Evolutionary conservation across 2,329 filamentous ascomycete species (phyloP).

Genomic region (Pseudocercospora vitis): DNA sequence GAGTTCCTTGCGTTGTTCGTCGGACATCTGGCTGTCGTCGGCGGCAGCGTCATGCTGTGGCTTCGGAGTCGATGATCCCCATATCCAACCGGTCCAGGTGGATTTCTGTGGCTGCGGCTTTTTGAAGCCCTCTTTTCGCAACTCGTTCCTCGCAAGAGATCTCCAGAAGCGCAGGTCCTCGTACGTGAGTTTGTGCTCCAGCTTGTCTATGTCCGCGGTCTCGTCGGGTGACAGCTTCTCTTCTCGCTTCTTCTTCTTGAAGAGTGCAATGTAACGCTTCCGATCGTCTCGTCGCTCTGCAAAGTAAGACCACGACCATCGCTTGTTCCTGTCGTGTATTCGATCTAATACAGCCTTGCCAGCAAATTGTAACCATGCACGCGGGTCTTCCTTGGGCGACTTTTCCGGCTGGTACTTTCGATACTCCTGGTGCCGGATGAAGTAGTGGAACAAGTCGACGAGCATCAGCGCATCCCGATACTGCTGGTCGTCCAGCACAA

Average conservation of each 20-base stretch:
- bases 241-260: constrained; percentile 85
- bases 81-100: constrained; percentile 89
- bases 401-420: constrained; percentile 87
- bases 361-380: constrained; percentile 90
- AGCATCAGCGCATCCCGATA: constrained; percentile 98
- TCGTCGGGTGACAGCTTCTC: constrained; percentile 68
- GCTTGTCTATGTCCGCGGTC: constrained; percentile 65
- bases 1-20: constrained; percentile 92
- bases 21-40: constrained; percentile 84
- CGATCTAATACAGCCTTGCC: constrained; percentile 85
- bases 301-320: constrained; percentile 97
- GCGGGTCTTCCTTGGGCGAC: constrained; percentile 81
- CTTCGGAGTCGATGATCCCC: constrained; percentile 61
- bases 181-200: constrained; percentile 88
- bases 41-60: constrained; percentile 63
- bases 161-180: constrained; percentile 98
- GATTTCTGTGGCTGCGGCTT: constrained; percentile 69
- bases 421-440: constrained; percentile 95
- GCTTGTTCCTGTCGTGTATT: constrained; percentile 89
- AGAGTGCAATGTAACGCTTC: constrained; percentile 83
- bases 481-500: constrained; percentile 96
- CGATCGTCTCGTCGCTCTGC: constrained; percentile 89
- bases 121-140: constrained; percentile 91
- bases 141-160: constrained; percentile 86
- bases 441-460: constrained; percentile 97